Evolutionary conservation across 768 basidiomycete genomes (phyloP), one percentile per base, ranked within the genome.

Genomic region (Boletus huronensis): DNA sequence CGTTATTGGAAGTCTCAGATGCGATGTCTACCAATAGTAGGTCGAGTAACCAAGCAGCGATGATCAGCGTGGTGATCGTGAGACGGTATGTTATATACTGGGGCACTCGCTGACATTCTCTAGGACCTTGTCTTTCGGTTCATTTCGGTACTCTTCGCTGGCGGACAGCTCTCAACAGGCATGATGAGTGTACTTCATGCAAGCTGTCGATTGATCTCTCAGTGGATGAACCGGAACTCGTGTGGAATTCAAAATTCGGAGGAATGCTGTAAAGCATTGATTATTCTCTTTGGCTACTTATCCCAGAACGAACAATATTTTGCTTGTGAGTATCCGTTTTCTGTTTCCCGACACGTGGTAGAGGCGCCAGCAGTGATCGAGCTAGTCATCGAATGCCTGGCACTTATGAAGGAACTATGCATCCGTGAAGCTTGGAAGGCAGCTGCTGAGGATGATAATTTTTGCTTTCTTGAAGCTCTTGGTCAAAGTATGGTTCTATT

Each of bases 251-350:
- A 43, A 48, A 54, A 50, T 44, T 70, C 70, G 17, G 52, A 29
- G 23, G 69, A 70, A 42, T 72, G 66, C 49, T 69, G 70, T 45
- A 69, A 61, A 50, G 55, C 53, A n/a, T 52, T 70, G 48, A 58
- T 68, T 1, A 43, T 61, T 46, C 69, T 70, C 28, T 69, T 69
- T 31, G 60, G 61, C 9, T 52, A 55, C 48, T 21, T 60, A 28
- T 67, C 61, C 23, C 60, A 51, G 45, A 49, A 55, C n/a, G 70
- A 61, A 28, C 59, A 61, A 35, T 17, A 55, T 53, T 21, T 51
- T 41, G 35, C 34, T 56, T 35, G 69, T 60, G 42, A 59, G 70
- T 60, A 11, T 19, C 14, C 14, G 0, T 31, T 17, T 19, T 44
- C 38, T 11, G n/a, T 28, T 50, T 58, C 26, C 10, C 8, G 21